Percentiles rank a stretch among this genome's conserved stretches.
These are phyloP conservation scores for Starmerella apis DNA, from an alignment of 805 yeast genomes.

Conservation along the genomic window DNA sequence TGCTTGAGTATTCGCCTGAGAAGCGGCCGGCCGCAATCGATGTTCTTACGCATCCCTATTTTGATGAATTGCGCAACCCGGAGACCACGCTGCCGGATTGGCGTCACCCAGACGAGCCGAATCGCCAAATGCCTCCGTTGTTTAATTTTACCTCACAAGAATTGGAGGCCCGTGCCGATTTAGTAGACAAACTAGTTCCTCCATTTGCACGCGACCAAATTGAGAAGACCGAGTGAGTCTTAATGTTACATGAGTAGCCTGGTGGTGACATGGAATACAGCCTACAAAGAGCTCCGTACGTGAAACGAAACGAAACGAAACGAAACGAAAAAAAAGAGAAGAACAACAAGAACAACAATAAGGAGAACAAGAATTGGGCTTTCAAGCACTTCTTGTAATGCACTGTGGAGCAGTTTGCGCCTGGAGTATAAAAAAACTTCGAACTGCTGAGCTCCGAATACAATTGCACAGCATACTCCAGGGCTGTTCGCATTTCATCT, in stretches of 20 bases:
- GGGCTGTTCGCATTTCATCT: too few species aligned
- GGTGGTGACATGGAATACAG: neutral
- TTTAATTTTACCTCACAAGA: conserved; percentile 66
- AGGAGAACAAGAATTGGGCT: too few species aligned
- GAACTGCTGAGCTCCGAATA: too few species aligned
- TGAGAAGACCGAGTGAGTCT: neutral
- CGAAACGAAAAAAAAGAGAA: neutral
- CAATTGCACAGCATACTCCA: too few species aligned
- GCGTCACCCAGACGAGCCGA: conserved; percentile 53
- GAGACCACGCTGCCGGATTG: conserved; percentile 37
- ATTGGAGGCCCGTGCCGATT: conserved; percentile 39
- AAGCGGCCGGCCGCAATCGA: conserved; percentile 67
- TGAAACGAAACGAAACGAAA: too few species aligned
- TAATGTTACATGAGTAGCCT: neutral
- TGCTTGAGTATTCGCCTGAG: conserved; percentile 85
- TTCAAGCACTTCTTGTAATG: too few species aligned
- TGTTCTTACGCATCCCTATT: conserved; percentile 79
- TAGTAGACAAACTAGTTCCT: conserved; percentile 34
- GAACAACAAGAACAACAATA: neutral
- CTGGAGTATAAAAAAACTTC: too few species aligned
- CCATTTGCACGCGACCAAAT: conserved; percentile 6
- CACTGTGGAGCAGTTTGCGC: too few species aligned
- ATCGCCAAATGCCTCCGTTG: conserved; percentile 64
- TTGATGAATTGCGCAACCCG: conserved; percentile 66
- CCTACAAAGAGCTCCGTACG: neutral